Conservation (phyloP, 441 rosid genomes). For the Breynia disticha region DNA sequence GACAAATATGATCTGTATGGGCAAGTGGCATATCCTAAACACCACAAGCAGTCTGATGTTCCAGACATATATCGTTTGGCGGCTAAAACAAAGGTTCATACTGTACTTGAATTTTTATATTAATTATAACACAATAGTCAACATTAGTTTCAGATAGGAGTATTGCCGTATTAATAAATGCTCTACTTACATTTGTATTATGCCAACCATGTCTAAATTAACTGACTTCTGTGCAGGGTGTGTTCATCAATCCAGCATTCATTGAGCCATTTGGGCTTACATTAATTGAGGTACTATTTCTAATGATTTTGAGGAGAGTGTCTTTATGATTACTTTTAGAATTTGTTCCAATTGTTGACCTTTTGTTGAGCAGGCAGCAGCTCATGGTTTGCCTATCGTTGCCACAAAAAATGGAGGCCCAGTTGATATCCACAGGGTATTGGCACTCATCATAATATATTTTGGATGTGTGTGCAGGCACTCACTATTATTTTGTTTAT, state of each 20-base stretch:
- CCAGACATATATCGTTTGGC: slow-evolving; percentile 86
- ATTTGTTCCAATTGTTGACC: not conserved
- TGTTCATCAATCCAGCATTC: slow-evolving; percentile 88
- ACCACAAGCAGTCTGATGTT: slow-evolving; percentile 92
- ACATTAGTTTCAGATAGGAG: not conserved
- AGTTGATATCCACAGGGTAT: slow-evolving; percentile 74
- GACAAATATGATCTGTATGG: slow-evolving; percentile 94
- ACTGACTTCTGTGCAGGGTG: slow-evolving; percentile 46
- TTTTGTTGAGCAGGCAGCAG: slow-evolving; percentile 65
- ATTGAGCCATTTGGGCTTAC: slow-evolving; percentile 93
- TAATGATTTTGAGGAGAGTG: not conserved
- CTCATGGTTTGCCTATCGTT: slow-evolving; percentile 83
- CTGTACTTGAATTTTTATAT: not conserved
- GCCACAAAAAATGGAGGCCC: slow-evolving; percentile 97
- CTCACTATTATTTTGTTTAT: too few species aligned
- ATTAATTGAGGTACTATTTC: slow-evolving; percentile 57
- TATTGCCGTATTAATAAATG: too few species aligned
- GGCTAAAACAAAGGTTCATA: slow-evolving; percentile 79
- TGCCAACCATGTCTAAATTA: not conserved
- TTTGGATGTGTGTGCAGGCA: not conserved
- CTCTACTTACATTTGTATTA: too few species aligned
- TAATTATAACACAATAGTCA: not conserved
- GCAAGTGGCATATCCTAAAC: slow-evolving; percentile 95
- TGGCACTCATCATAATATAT: slow-evolving; percentile 5
- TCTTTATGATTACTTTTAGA: not conserved